Evolutionary conservation across 1,284 basidiomycete genomes (phyloP), one percentile per base, ranked within the genome.

Genomic region (Tylopilus sp.): DNA sequence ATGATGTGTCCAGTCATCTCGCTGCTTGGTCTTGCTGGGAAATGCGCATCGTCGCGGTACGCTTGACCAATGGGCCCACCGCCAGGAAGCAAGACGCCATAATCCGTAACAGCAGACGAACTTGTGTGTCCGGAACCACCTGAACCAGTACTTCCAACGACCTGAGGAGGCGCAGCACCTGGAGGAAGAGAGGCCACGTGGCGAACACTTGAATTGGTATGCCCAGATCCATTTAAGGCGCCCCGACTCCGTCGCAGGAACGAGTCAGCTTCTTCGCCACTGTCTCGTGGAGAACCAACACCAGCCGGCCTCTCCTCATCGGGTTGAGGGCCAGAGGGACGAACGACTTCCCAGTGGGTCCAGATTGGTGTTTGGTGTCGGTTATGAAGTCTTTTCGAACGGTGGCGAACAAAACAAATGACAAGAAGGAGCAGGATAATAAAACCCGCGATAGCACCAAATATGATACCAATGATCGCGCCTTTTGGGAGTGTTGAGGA

Each of bases 241-340:
- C 58, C 53, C 17, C 62, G 57, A 54, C 71, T 72, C 3, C 59
- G 67, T 46, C 68, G 73, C 3, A 85, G 70, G 71, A 85, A 83
- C 0, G 83, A 73, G 57, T 84, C 82, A 3, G 65, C 69, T 63
- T 85, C 83, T 59, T 83, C 83, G 7, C 83, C 84, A 48, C 81
- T 85, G 24, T 75, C 75, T 12, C 82, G 72, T 1, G 83, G 81
- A 17, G 80, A 81, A 37, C 82, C 81, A 62, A 84, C 78, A 29
- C 79, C 83, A n/a, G 76, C 73, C 1, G 69, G 62, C 17, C 71
- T 68, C 12, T 66, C 67, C 8, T 69, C 73, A 34, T 67, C 57
- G 4, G 48, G 49, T 9, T 44, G 51, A 37, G 40, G 48, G 1
- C 48, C 58, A 7, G 54, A 50, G 0, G 69, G 64, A 6, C 67